Conservation (phyloP, 2,329 filamentous ascomycete genomes). For the Zymoseptoria crescenta region DNA sequence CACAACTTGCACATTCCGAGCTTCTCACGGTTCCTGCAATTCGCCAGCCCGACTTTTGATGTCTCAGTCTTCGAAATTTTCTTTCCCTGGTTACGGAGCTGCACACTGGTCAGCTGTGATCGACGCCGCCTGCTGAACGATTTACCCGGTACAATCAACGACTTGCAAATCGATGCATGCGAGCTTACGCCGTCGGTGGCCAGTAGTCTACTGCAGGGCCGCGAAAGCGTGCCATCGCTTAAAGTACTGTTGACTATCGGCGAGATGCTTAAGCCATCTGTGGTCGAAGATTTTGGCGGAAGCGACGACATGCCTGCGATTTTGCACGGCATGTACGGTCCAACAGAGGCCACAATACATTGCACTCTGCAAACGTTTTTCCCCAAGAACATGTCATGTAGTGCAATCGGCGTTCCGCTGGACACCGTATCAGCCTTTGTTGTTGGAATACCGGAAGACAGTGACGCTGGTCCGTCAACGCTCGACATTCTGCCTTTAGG, state of each 20-base stretch:
- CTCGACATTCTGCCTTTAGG: conserved; percentile 53
- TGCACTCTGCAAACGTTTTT: conserved; percentile 69
- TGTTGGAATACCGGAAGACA: conserved; percentile 39
- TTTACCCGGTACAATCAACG: conserved; percentile 58
- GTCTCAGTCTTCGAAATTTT: conserved; percentile 94
- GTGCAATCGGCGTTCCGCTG: conserved; percentile 69
- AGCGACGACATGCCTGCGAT: conserved; percentile 49
- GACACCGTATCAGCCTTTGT: conserved; percentile 75
- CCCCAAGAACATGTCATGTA: conserved; percentile 47
- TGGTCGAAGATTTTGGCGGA: conserved; percentile 73
- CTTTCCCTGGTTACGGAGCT: conserved; percentile 69
- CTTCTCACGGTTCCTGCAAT: conserved; percentile 79
- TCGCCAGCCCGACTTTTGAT: conserved; percentile 87
- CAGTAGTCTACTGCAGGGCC: conserved; percentile 63
- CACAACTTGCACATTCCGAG: conserved; percentile 69
- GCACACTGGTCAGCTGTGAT: conserved; percentile 64
- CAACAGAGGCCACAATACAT: conserved; percentile 86
- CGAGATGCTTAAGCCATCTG: conserved; percentile 76
- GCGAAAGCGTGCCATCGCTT: conserved; percentile 59
- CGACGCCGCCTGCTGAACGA: conserved; percentile 66
- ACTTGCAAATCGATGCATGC: conserved; percentile 67
- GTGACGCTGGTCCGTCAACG: not conserved
- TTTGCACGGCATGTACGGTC: conserved; percentile 89
- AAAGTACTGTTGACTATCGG: conserved; percentile 76
- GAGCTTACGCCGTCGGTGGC: conserved; percentile 87